Conservation (phyloP, 805 yeast species). For the Torulaspora gathmanii region DNA sequence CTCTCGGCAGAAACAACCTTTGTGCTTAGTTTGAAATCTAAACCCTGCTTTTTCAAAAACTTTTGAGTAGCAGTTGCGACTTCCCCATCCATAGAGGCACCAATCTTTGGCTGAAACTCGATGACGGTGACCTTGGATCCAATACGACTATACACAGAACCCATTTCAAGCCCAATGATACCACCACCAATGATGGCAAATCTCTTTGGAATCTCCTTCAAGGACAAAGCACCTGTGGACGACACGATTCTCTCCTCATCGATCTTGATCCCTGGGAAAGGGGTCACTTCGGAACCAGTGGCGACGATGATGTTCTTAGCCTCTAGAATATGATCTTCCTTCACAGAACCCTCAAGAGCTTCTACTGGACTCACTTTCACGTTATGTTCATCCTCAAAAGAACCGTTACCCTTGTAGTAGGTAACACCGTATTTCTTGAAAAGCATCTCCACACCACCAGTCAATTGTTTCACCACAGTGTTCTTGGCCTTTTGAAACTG, state of each 20-base stretch:
- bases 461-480: constrained; percentile 79
- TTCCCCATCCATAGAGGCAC: constrained; percentile 98
- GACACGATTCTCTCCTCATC: constrained; percentile 97
- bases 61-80: constrained; percentile 87
- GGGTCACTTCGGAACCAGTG: constrained; percentile 97
- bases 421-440: constrained; percentile 94
- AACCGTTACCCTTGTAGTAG: constrained; percentile 89
- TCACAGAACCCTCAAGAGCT: constrained; percentile 65
- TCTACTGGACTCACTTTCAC: constrained; percentile 81
- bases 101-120: constrained; percentile 85
- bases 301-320: constrained; percentile 92
- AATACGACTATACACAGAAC: constrained; percentile 91
- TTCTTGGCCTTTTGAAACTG: constrained; percentile 90
- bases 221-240: constrained; percentile 84
- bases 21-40: constrained; percentile 86
- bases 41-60: constrained; percentile 88
- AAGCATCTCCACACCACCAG: constrained; percentile 90
- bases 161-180: constrained; percentile 99
- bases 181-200: constrained; percentile 97
- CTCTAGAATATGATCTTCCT: constrained; percentile 58
- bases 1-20: constrained; percentile 84
- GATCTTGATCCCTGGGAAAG: constrained; percentile 95
- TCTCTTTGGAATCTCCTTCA: constrained; percentile 88
- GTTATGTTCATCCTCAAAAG: constrained; percentile 76
- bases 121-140: constrained; percentile 94